Conservation (phyloP, 768 basidiomycete species). For the Auriscalpium microsporum region DNA sequence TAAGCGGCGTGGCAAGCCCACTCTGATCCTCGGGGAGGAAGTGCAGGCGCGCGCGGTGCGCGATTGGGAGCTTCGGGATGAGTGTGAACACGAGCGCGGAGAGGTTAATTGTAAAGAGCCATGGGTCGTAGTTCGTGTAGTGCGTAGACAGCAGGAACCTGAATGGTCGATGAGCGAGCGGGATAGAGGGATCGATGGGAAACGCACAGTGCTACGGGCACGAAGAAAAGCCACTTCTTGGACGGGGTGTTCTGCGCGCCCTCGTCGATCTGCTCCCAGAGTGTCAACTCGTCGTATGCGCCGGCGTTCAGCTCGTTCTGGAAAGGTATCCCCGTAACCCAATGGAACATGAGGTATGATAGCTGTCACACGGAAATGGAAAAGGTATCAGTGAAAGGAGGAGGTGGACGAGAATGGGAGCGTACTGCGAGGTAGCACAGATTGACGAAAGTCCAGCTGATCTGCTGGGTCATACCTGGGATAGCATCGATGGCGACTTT, state of each 20-base stretch:
- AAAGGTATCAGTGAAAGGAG: neutral
- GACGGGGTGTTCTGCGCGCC: conserved; percentile 98
- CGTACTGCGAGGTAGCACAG: conserved; percentile 83
- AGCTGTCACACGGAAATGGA: conserved; percentile 39
- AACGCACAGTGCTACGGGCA: conserved; percentile 83
- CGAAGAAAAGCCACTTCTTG: conserved; percentile 91
- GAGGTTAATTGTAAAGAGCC: conserved; percentile 87
- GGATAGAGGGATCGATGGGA: conserved; percentile 2
- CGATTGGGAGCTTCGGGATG: conserved; percentile 91
- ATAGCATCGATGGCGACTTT: conserved; percentile 92
- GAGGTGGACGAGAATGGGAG: conserved; percentile 9
- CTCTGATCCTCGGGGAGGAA: conserved; percentile 63
- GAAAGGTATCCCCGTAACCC: conserved; percentile 95
- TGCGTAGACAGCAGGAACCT: conserved; percentile 97
- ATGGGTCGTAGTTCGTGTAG: conserved; percentile 94
- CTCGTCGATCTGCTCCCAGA: conserved; percentile 99
- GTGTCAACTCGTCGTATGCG: conserved; percentile 92
- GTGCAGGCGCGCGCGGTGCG: conserved; percentile 76
- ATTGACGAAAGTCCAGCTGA: conserved; percentile 94
- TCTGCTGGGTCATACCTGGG: conserved; percentile 88
- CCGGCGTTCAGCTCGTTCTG: conserved; percentile 81
- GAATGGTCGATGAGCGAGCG: conserved; percentile 1
- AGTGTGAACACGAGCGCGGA: conserved; percentile 73
- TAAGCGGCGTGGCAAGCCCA: conserved; percentile 58
- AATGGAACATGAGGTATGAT: conserved; percentile 98